Percentiles rank a stretch among this genome's conserved stretches.
Evolutionary conservation across 352 stramenopile species (phyloP).

Genomic region (Phytopythium kandeliae): DNA sequence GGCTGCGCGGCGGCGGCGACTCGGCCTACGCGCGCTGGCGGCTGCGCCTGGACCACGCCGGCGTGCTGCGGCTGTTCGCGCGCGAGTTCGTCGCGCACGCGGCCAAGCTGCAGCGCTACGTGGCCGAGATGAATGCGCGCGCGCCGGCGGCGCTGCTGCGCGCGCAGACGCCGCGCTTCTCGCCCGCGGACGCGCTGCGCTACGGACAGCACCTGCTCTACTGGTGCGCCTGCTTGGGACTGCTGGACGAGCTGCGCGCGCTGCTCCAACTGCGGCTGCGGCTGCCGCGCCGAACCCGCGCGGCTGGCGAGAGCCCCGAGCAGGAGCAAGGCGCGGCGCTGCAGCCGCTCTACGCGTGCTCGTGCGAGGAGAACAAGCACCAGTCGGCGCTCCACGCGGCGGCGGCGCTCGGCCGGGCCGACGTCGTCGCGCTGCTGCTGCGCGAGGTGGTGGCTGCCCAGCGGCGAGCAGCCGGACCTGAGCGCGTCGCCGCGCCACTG

Average conservation of each 20-base stretch:
- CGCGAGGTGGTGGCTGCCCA: conserved; percentile 40
- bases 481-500: no score
- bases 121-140: conserved; percentile 55
- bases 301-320: no score
- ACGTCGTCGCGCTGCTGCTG: conserved; percentile 51
- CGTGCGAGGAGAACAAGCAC: conserved; percentile 54
- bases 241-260: conserved; percentile 41
- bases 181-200: conserved; percentile 35
- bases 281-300: no score
- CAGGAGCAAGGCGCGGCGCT: conserved; percentile 16
- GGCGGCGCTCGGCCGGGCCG: conserved; percentile 39
- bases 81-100: conserved; percentile 49
- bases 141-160: conserved; percentile 22
- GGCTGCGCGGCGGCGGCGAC: conserved; percentile 14
- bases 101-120: conserved; percentile 35
- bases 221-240: conserved; percentile 63
- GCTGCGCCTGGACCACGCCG: conserved; percentile 52
- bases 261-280: conserved; percentile 19
- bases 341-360: conserved; percentile 52
- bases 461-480: no score
- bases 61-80: conserved; percentile 38
- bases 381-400: conserved; percentile 65
- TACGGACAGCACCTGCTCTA: conserved; percentile 80
- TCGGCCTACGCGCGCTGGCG: conserved; percentile 44
- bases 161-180: conserved; percentile 14